phyloP scores from a whole-genome alignment of 495 filamentous ascomycete species.

The Chaetomidium leptoderma region DNA sequence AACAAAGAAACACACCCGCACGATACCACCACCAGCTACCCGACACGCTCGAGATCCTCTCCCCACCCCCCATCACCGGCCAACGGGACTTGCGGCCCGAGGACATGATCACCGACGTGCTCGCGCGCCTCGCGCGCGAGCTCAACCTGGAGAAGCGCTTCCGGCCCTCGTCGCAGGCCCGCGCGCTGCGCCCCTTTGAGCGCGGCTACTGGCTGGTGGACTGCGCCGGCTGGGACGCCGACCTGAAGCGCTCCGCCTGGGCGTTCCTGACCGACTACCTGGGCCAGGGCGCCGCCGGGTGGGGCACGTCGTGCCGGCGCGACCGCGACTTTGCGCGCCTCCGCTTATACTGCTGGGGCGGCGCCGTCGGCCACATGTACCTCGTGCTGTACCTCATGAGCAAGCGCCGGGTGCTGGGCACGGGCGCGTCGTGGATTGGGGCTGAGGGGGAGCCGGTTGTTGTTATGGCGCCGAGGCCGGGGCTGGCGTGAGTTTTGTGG shows the following conservation, averaged over 20 bases:
- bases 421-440: slow-evolving; percentile 57
- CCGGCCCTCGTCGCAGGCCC: slow-evolving; percentile 46
- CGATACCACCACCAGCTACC: slow-evolving; percentile 1
- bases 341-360: slow-evolving; percentile 65
- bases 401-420: slow-evolving; percentile 50
- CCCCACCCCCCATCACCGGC: slow-evolving; percentile 33
- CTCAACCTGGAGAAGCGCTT: slow-evolving; percentile 50
- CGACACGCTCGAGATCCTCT: slow-evolving; percentile 34
- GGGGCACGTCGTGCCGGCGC: slow-evolving; percentile 55
- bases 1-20: not conserved
- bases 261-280: slow-evolving; percentile 56
- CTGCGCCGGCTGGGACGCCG: slow-evolving; percentile 42
- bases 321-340: slow-evolving; percentile 36
- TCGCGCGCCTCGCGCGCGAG: slow-evolving; percentile 49
- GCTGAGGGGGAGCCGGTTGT: slow-evolving; percentile 48
- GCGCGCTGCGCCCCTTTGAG: slow-evolving; percentile 53
- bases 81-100: slow-evolving; percentile 21
- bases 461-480: slow-evolving; percentile 32
- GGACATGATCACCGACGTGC: slow-evolving; percentile 49
- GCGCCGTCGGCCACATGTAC: slow-evolving; percentile 58
- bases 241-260: slow-evolving; percentile 53
- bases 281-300: slow-evolving; percentile 56
- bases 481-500: not conserved
- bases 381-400: slow-evolving; percentile 61
- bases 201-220: slow-evolving; percentile 65